Evolutionary conservation across 2,329 filamentous ascomycete species (phyloP).

Genomic region (Exophiala spinifera): DNA sequence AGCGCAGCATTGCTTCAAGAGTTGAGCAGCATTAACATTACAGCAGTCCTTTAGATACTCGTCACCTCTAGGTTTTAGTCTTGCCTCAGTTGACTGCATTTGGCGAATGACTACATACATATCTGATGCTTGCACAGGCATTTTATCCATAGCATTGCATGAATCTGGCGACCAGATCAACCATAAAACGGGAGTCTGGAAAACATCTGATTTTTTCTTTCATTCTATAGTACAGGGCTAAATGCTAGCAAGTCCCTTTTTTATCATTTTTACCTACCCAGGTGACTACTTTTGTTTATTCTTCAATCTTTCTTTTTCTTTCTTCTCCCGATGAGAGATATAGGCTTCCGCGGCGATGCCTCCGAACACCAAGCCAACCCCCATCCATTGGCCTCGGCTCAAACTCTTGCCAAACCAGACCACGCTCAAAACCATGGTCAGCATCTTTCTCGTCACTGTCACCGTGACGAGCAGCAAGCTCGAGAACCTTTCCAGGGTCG

Average conservation of each 20-base stretch:
- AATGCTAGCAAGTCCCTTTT: neutral
- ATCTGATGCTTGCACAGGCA: no score
- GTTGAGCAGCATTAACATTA: neutral
- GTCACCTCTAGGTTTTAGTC: neutral
- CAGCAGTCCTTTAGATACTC: neutral
- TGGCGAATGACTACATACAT: no score
- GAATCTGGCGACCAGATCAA: neutral
- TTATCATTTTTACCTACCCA: no score
- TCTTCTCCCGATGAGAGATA: slow-evolving; percentile 79
- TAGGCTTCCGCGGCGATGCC: slow-evolving; percentile 88
- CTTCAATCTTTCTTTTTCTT: slow-evolving; percentile 64
- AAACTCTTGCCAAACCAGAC: slow-evolving; percentile 89
- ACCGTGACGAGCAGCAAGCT: slow-evolving; percentile 91
- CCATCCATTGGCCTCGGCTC: slow-evolving; percentile 86
- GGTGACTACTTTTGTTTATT: neutral
- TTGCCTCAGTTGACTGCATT: no score
- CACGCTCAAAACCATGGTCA: slow-evolving; percentile 96
- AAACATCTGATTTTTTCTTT: neutral
- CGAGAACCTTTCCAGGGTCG: slow-evolving; percentile 88
- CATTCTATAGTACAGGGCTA: neutral
- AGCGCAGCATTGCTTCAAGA: neutral
- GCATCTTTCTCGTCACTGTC: slow-evolving; percentile 97
- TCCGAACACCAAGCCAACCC: slow-evolving; percentile 88
- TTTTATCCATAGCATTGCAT: no score
- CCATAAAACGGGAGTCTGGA: neutral